Conservation (phyloP, 371 early-diverging fungal genomes). For the Mortierella sp. region DNA sequence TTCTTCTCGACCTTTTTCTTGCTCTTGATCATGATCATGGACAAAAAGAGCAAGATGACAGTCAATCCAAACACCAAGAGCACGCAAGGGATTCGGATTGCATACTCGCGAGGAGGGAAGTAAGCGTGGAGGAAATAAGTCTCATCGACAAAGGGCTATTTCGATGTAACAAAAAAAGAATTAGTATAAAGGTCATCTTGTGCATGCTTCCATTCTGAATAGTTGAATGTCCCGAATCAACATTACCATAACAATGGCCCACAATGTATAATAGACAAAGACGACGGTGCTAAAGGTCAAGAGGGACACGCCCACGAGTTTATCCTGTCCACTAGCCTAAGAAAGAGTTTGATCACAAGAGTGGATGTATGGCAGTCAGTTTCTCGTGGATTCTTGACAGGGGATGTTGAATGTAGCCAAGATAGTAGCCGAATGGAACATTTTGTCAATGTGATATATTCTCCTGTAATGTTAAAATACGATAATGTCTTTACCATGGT, state of each 20-base stretch:
- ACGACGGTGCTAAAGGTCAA: slow-evolving; percentile 76
- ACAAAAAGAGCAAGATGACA: slow-evolving; percentile 81
- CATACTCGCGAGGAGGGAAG: slow-evolving; percentile 89
- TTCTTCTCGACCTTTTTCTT: slow-evolving; percentile 72
- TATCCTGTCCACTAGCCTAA: slow-evolving; percentile 74
- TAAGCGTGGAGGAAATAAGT: slow-evolving; percentile 82
- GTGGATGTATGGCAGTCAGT: neutral
- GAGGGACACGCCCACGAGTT: slow-evolving; percentile 82
- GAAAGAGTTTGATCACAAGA: neutral
- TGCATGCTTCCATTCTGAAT: neutral
- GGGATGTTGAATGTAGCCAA: neutral
- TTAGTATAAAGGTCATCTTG: neutral
- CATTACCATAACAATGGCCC: slow-evolving; percentile 90
- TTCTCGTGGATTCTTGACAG: neutral
- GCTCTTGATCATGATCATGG: slow-evolving; percentile 87
- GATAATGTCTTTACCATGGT: slow-evolving; percentile 2
- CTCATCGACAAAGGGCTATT: slow-evolving; percentile 92
- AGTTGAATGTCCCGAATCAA: neutral
- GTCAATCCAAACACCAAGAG: slow-evolving; percentile 85
- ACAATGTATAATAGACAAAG: slow-evolving; percentile 91
- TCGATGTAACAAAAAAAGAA: neutral
- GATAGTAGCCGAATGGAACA: too few relatives aligned
- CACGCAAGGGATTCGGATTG: slow-evolving; percentile 87
- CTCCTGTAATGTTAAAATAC: neutral
- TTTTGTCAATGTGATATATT: neutral